Base-by-base conservation (phyloP, 2,329 filamentous ascomycete genomes). In the Sporothrix pallida region DNA sequence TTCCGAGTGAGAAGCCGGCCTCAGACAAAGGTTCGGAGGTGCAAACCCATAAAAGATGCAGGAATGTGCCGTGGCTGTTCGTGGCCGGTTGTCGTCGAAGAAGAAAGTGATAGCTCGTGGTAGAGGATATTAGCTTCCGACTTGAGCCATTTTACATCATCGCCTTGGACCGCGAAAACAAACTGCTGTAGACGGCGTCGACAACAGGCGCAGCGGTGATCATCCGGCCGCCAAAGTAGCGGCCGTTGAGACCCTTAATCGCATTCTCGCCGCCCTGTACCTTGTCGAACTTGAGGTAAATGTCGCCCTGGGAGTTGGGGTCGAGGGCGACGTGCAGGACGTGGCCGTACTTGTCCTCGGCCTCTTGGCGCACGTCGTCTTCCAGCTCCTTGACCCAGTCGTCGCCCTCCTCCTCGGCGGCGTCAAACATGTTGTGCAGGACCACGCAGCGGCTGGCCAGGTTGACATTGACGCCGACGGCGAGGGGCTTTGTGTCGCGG, bases 241-340 rank as follows among this genome's bases (percentile, higher is more conserved):
- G 92, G 80, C 96, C 96, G 83, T 99, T 98, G 76, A 99, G 90
- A 80, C 96, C 96, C 83, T 97, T 97, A 84, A 98, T 97, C 79
- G 96, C 96, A 81, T 98, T 98, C 84, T 98, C 94, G 81, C 95
- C 95, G 79, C 95, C 95, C 82, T 95, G 90, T 76, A 98, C 93
- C 80, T 94, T 92, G 84, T 97, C 94, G 85, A 99, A 99, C 83
- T 99, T 99, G 82, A 99, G 91, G 83, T 97, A 99, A 79, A 99
- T 95, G 81, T 99, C 96, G 83, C 96, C 96, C 83, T 93, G 90
- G 67, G 94, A 96, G 84, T 97, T 97, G 78, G 93, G 90, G 86
- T 98, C 95, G 83, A 97, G 89, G 79, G 94, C 90, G 84, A 98
- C 97, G 89, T 99, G 96, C 82, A 98, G 94, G 80, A 99, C 95